Evolutionary conservation across 805 yeast species (phyloP).

Genomic region (Candida sphagnicola): DNA sequence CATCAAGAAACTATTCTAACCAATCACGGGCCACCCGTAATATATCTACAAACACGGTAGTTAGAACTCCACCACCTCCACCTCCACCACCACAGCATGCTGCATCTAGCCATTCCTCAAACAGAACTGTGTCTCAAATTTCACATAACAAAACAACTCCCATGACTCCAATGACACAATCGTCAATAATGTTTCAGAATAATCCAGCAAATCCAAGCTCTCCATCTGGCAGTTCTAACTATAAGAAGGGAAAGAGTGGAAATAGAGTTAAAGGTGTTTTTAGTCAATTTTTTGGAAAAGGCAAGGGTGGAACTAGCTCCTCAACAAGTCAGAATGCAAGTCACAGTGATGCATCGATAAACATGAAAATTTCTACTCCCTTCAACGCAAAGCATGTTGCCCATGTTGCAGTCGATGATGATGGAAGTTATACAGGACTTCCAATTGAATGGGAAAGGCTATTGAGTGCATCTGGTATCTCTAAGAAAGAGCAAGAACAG

Average conservation of each 20-base stretch:
- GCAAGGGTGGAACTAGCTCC: slow-evolving; percentile 9
- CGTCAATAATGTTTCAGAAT: slow-evolving; percentile 10
- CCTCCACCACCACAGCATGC: slow-evolving; percentile 9
- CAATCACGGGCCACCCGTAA: slow-evolving; percentile 4
- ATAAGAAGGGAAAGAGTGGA: slow-evolving; percentile 36
- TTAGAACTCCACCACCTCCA: slow-evolving; percentile 19
- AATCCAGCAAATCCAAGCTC: slow-evolving; percentile 10
- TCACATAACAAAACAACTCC: slow-evolving; percentile 24
- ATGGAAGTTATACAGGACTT: slow-evolving; percentile 86
- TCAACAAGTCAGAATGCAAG: slow-evolving; percentile 4
- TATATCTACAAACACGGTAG: slow-evolving; percentile 19
- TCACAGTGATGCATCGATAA: slow-evolving; percentile 14
- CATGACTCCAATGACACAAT: slow-evolving; percentile 26
- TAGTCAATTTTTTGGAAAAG: slow-evolving; percentile 46
- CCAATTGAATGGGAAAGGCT: slow-evolving; percentile 92
- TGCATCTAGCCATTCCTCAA: slow-evolving; percentile 4
- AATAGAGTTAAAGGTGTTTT: slow-evolving; percentile 58
- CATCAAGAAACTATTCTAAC: background rate
- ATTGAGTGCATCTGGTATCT: slow-evolving; percentile 80
- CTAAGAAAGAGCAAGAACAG: slow-evolving; percentile 81
- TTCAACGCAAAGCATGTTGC: slow-evolving; percentile 86
- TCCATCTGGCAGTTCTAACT: slow-evolving; percentile 3
- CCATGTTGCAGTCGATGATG: slow-evolving; percentile 87
- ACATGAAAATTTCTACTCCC: slow-evolving; percentile 79
- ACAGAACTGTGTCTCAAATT: slow-evolving; percentile 10